Evolutionary conservation across 352 stramenopile species (phyloP).

Genomic region (Halophytophthora batemanensis): DNA sequence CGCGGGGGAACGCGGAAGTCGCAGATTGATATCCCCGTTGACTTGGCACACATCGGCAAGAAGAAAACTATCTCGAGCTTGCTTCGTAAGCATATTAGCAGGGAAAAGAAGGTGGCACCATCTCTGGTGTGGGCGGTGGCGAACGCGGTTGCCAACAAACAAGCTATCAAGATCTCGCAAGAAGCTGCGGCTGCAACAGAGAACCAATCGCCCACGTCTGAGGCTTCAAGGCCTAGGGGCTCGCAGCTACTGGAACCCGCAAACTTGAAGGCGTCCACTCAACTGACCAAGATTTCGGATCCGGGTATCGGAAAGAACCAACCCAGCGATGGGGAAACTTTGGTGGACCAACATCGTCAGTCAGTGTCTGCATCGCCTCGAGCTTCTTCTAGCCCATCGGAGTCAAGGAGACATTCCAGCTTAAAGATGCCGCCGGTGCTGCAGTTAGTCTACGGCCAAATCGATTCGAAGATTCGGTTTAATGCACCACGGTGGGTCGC

Average conservation of each 20-base stretch:
- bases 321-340: constrained; percentile 1
- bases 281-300: background rate
- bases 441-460: constrained; percentile 17
- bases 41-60: constrained; percentile 16
- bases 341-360: constrained; percentile 4
- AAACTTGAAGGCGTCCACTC: background rate
- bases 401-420: constrained; percentile 10
- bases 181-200: background rate
- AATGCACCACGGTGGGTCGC: constrained; percentile 26
- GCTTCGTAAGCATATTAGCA: constrained; percentile 44
- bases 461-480: constrained; percentile 12
- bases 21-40: constrained; percentile 3
- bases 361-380: background rate
- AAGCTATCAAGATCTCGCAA: background rate
- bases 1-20: constrained; percentile 18
- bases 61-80: constrained; percentile 45
- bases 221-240: background rate
- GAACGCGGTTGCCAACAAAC: constrained; percentile 13
- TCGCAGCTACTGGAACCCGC: background rate
- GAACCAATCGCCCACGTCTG: background rate
- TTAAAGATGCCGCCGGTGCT: constrained; percentile 22
- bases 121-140: constrained; percentile 13
- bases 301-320: background rate
- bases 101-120: constrained; percentile 32
- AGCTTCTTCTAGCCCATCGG: background rate